Base-by-base conservation (phyloP, 202 grass and related monocot genomes). In the Eragrostis tef region DNA sequence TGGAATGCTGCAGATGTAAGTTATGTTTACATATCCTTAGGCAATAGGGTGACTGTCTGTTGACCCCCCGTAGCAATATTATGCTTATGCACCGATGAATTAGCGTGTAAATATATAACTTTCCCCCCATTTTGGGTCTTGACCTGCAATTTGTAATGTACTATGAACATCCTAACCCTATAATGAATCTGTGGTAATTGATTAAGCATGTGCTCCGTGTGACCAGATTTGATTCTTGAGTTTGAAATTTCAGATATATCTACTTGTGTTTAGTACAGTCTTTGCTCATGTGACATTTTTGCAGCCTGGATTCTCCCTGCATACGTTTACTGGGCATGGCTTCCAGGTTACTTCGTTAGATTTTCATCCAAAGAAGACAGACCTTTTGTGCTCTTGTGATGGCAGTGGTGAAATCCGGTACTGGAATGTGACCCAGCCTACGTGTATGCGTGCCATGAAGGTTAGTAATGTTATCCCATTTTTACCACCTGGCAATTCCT, bases 341-440 rank as follows among this genome's bases (percentile, higher is more conserved):
- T 85, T 27, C 16, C 90, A 91, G 26, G 87, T 99, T 49, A 99
- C 93, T n/a, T 99, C 93, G 6, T 84, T 99, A 27, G 96, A 99
- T 86, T 99, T 99, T 83, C 96, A 99, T 90, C 93, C 96, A 76
- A 99, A 95, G 80, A 95, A 90, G 82, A 93, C 90, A 25, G 96
- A 99, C 60, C 61, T 99, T 70, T 91, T 99, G 61, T 99, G 96
- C 78, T 99, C 96, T 83, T 99, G 96, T 83, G 96, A 99, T 65
- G 45, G 75, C 25, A 93, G 74, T 85, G 93, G 96, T 81, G 96
- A 99, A 84, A 99, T 99, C 29, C 87, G 96, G 6, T 90, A 79
- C 72, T 99, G 96, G 96, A 93, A 88, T 67, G 82, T 80, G 21
- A 82, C 59, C 68, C 90, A 93, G 47, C 68, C 12, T 67, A 4